Base-by-base conservation (phyloP, 2,329 filamentous ascomycete genomes). In the Curvularia hawaiiensis region DNA sequence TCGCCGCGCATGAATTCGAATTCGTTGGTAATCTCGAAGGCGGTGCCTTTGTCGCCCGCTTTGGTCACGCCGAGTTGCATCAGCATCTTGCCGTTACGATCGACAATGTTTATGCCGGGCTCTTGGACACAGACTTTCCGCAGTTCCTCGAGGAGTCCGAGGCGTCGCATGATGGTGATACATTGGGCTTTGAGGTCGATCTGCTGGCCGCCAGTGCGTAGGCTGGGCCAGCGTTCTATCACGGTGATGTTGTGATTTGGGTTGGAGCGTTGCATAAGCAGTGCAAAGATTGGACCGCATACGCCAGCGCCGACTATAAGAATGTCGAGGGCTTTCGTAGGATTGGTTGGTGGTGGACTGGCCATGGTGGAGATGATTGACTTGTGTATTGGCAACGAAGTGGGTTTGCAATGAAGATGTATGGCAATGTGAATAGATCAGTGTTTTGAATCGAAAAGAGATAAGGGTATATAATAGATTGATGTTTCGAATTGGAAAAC, bases 211-310 rank as follows among this genome's bases (percentile, higher is more conserved):
- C 76, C 75, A 1, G 76, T 71, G 2, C 84, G 79, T 0, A 85
- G 67, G 1, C 43, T 47, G 3, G 77, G 67, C 33, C 62, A 76
- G 1, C 80, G 76, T 61, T 83, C 80, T 35, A 82, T 62, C 31
- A 82, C 58, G 1, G 77, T 78, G 39, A 79, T 68, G 31, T 66
- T 56, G 50, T 76, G 70, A 26, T 72, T 69, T 9, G 72, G 72
- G 28, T 75, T 73, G n/a, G 72, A 59, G 40, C 73, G 73, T 1
- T 81, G 73, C 20, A 86, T 79, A 73, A 80, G 82, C 69, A 79
- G 80, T 28, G 83, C 83, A 10, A 85, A 72, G 10, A 81, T 75
- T 20, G 65, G 65, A 9, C 72, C 72, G 50, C 60, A 59, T 38
- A 72, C 54, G 6, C 71, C 71, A 9, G 67, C 68, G 20, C 72